Conservation (phyloP, 768 basidiomycete genomes). For the Hericium erinaceus region DNA sequence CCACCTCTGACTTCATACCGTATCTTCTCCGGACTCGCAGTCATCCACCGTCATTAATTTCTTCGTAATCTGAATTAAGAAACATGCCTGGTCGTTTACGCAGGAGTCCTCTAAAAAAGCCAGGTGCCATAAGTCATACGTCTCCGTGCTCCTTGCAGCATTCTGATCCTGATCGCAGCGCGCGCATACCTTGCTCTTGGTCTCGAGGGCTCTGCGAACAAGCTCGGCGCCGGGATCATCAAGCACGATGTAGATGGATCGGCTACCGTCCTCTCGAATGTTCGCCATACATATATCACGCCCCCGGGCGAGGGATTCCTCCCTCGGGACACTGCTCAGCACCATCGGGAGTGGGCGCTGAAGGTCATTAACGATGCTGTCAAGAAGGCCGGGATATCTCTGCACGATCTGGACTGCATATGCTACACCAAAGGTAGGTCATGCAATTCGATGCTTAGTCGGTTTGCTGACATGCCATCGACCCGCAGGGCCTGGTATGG, state of each 20-base stretch:
- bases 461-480: not conserved
- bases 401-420: slow-evolving; percentile 85
- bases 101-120: slow-evolving; percentile 8
- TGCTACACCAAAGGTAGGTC: slow-evolving; percentile 89
- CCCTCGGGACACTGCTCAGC: slow-evolving; percentile 89
- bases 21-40: no score
- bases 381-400: slow-evolving; percentile 51
- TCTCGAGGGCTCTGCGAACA: slow-evolving; percentile 96
- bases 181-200: slow-evolving; percentile 81
- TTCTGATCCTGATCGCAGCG: slow-evolving; percentile 28
- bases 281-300: slow-evolving; percentile 97
- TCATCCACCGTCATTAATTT: not conserved
- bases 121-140: slow-evolving; percentile 2
- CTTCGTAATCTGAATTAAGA: not conserved
- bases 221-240: slow-evolving; percentile 90
- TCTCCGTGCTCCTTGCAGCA: no score
- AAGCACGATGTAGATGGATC: slow-evolving; percentile 69
- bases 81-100: slow-evolving; percentile 9
- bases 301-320: slow-evolving; percentile 97
- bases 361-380: slow-evolving; percentile 75
- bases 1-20: no score
- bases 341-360: slow-evolving; percentile 90
- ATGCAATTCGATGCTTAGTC: not conserved
- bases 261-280: slow-evolving; percentile 76
- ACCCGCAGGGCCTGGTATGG: slow-evolving; percentile 92